These are phyloP conservation scores for Fusarium sp. DNA, from an alignment of 2,329 filamentous ascomycete species.

Conservation along the genomic window DNA sequence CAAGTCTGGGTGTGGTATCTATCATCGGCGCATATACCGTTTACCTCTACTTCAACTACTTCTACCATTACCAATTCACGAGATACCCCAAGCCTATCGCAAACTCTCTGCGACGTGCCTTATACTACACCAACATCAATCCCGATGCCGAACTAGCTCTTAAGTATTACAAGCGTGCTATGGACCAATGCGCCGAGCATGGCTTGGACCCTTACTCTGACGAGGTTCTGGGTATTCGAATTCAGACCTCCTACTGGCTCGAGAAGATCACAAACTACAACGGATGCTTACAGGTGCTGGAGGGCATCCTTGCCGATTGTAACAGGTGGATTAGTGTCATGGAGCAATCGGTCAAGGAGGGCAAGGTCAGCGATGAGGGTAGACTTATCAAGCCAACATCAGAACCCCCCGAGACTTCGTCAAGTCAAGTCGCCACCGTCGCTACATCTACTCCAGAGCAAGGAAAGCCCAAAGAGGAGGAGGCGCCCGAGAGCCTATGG, in stretches of 20 bases:
- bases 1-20: slow-evolving; percentile 47
- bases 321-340: slow-evolving; percentile 67
- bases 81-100: slow-evolving; percentile 76
- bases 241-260: slow-evolving; percentile 82
- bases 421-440: slow-evolving; percentile 7
- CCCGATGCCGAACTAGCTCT: slow-evolving; percentile 81
- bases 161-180: slow-evolving; percentile 83
- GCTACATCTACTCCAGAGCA: slow-evolving; percentile 28
- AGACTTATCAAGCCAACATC: slow-evolving; percentile 42
- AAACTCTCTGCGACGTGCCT: slow-evolving; percentile 80
- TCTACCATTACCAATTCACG: slow-evolving; percentile 66
- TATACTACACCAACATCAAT: slow-evolving; percentile 86
- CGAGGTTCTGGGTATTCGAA: slow-evolving; percentile 88
- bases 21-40: slow-evolving; percentile 49
- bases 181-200: slow-evolving; percentile 76
- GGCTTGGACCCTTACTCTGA: slow-evolving; percentile 90
- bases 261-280: slow-evolving; percentile 79
- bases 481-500: slow-evolving; percentile 61
- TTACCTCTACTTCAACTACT: slow-evolving; percentile 64
- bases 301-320: slow-evolving; percentile 79
- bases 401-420: slow-evolving; percentile 15
- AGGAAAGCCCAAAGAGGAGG: slow-evolving; percentile 42
- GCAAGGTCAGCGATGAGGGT: slow-evolving; percentile 57
- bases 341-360: slow-evolving; percentile 62
- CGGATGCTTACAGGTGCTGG: slow-evolving; percentile 79